Evolutionary conservation across 228 moss, liverwort and hornwort species (phyloP), one percentile per base, ranked within the genome.

Genomic region (Sphagnum fallax): DNA sequence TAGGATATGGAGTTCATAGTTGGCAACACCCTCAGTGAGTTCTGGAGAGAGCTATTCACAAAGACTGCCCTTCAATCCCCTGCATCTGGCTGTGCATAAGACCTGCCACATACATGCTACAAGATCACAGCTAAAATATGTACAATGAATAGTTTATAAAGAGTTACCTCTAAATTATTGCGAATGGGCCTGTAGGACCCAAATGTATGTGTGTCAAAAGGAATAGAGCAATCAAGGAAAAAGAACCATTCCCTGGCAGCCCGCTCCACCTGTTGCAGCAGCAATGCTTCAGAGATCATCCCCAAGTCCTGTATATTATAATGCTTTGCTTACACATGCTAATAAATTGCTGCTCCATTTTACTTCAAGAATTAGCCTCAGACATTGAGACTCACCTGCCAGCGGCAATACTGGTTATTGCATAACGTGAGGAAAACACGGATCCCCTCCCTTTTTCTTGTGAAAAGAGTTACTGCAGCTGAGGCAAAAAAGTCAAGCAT

Each of bases 351-450:
- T 32, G 2, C 2, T 32, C 32, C 32, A 32, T 32, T 32, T 32
- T 32, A 32, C 2, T 32, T 32, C 32, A 32, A 32, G 32, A 32
- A 32, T 32, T 32, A 32, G 32, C 32, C 32, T 32, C 32, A 32
- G 1, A 32, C 8, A 8, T 51, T 48, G 61, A 55, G 53, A 69
- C 16, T n/a, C 68, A 89, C 89, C 89, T 83, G 83, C 89, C 89
- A 89, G 51, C 89, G 81, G 68, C 79, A 81, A 61, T 68, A 89
- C 75, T 89, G 89, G 73, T 86, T 86, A 59, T 83, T 89, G 65
- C 86, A 89, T 13, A 89, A 66, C 8, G 86, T 83, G 15, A 89
- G 52, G 55, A 89, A 69, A 11, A 89, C 75, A 55, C 79, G 86
- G 66, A 83, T 67, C 62, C 75, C 67, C 53, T 65, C 65, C 50